Conservation (phyloP, 306 rosid species). For the Astragalus glycyphyllos region DNA sequence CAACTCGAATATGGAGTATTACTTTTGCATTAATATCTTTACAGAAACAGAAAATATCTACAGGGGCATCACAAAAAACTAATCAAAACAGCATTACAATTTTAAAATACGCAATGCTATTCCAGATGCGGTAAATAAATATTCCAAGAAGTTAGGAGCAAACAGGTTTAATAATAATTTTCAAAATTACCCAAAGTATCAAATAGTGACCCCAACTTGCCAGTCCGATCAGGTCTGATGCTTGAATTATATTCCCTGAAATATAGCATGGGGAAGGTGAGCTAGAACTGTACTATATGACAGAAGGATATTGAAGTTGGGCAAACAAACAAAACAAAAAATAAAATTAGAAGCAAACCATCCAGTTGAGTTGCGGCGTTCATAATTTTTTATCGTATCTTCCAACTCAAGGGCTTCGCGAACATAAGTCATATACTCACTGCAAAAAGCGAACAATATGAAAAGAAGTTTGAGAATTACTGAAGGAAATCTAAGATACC, state of each 20-base stretch:
- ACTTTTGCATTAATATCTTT: slow-evolving; percentile 1
- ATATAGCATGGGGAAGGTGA: slow-evolving; percentile 37
- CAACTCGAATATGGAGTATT: slow-evolving; percentile 12
- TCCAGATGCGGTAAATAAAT: slow-evolving; percentile 24
- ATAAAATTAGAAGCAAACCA: slow-evolving; percentile 66
- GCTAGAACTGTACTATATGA: slow-evolving; percentile 33
- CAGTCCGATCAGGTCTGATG: slow-evolving; percentile 74
- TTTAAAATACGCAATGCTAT: slow-evolving; percentile 4
- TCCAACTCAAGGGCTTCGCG: slow-evolving; percentile 91
- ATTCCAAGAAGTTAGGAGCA: slow-evolving; percentile 11
- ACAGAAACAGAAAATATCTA: slow-evolving; percentile 9
- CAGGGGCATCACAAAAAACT: neutral
- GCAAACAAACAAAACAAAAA: slow-evolving; percentile 19
- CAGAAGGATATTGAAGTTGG: slow-evolving; percentile 13
- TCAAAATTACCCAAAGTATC: slow-evolving; percentile 75
- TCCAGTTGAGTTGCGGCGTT: slow-evolving; percentile 77
- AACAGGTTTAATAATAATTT: slow-evolving; percentile 22
- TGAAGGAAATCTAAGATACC: slow-evolving; percentile 31
- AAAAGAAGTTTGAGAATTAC: slow-evolving; percentile 42
- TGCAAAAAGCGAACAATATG: slow-evolving; percentile 56
- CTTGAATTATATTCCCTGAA: slow-evolving; percentile 90
- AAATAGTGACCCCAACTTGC: slow-evolving; percentile 67
- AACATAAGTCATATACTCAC: slow-evolving; percentile 83
- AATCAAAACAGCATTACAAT: slow-evolving; percentile 2
- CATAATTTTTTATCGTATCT: slow-evolving; percentile 84